Conservation (phyloP, 2,329 filamentous ascomycete genomes). For the Metarhizium humberi region DNA sequence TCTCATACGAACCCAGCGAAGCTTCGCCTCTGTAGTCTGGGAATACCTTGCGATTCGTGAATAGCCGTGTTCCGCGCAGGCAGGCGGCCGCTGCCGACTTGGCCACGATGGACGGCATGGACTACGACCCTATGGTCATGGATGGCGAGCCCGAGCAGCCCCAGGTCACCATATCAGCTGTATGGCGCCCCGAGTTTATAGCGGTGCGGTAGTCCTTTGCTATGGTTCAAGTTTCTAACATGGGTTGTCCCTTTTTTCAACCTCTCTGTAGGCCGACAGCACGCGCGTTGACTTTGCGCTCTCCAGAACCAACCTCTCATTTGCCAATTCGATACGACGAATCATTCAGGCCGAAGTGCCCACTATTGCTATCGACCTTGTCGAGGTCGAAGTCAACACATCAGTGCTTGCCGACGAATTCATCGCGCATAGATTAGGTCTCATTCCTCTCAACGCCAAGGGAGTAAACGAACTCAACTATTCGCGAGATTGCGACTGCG, state of each 20-base stretch:
- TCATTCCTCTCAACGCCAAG: conserved; percentile 79
- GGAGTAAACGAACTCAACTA: conserved; percentile 77
- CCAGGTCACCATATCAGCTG: conserved; percentile 51
- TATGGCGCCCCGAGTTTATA: conserved; percentile 21
- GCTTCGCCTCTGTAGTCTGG: neutral
- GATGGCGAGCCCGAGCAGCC: conserved; percentile 48
- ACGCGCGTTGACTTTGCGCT: conserved; percentile 87
- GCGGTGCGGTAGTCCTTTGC: conserved; percentile 1
- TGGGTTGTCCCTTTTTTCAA: neutral
- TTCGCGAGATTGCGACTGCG: conserved; percentile 92
- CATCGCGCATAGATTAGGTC: conserved; percentile 81
- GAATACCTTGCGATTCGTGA: neutral
- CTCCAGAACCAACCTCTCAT: conserved; percentile 77
- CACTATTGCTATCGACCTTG: conserved; percentile 87
- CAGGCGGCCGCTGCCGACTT: conserved; percentile 1
- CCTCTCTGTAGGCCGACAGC: conserved; percentile 54
- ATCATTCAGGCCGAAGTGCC: conserved; percentile 90
- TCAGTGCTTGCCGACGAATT: conserved; percentile 97
- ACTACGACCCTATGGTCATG: conserved; percentile 52
- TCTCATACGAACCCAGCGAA: neutral
- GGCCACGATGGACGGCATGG: conserved; percentile 37
- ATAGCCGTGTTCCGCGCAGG: neutral
- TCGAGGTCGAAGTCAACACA: conserved; percentile 86
- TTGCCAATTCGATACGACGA: conserved; percentile 87
- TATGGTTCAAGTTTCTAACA: conserved; percentile 1